Evolutionary conservation across 2,329 filamentous ascomycete genomes (phyloP).

Genomic region (Aciculosporium take): DNA sequence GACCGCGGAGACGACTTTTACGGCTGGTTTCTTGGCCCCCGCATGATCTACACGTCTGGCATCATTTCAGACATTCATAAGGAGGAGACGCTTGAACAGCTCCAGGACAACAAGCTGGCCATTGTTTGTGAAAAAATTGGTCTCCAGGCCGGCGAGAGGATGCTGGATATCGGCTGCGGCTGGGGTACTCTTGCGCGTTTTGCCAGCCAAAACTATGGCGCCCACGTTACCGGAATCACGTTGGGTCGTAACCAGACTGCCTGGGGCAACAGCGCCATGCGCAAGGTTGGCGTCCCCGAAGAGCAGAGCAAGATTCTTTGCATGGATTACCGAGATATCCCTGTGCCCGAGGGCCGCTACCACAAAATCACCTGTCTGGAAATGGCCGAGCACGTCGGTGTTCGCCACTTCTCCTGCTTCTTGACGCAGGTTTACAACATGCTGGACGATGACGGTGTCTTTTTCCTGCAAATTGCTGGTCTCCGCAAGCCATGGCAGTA

Average conservation of each 20-base stretch:
- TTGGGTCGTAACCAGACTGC: constrained; percentile 92
- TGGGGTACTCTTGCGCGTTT: constrained; percentile 95
- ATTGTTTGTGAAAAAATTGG: constrained; percentile 93
- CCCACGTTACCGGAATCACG: constrained; percentile 75
- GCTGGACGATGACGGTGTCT: constrained; percentile 89
- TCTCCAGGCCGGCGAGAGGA: constrained; percentile 61
- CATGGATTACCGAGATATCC: constrained; percentile 94
- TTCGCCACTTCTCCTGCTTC: constrained; percentile 73
- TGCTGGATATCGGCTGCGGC: constrained; percentile 93
- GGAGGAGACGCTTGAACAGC: constrained; percentile 84
- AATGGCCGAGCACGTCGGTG: constrained; percentile 97
- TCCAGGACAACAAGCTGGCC: constrained; percentile 95
- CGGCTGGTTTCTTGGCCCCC: constrained; percentile 92
- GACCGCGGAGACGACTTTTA: constrained; percentile 98
- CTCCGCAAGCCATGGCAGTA: constrained; percentile 94
- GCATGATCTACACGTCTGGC: constrained; percentile 97
- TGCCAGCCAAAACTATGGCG: constrained; percentile 83
- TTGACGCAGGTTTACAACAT: constrained; percentile 81
- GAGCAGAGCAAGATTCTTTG: constrained; percentile 85
- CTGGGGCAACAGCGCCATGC: constrained; percentile 86
- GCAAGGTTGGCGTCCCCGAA: constrained; percentile 67
- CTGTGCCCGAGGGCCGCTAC: constrained; percentile 54
- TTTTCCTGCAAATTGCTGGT: constrained; percentile 92
- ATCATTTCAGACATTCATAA: constrained; percentile 75
- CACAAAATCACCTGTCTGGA: constrained; percentile 95